Base-by-base conservation (phyloP, 305 asterid species). In the Solanum hybrid region DNA sequence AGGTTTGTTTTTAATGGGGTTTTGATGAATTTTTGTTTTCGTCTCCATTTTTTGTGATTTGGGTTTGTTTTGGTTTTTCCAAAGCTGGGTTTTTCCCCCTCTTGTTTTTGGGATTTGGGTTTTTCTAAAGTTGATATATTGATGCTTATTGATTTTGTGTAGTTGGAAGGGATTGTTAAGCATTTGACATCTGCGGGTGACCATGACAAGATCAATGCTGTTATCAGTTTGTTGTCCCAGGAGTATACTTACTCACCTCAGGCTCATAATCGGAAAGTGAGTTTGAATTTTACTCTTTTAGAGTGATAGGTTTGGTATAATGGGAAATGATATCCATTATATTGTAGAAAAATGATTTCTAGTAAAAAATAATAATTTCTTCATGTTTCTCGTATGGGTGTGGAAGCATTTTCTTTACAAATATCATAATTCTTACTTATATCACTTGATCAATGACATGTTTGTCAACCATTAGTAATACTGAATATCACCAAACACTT, bases 151-250 rank as follows among this genome's bases (percentile, higher is more conserved):
- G 11, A 26, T 75, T 69, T 87, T 51, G 88, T 95, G 92, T 92
- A 97, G 99, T 96, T 96, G 95, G 99, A 97, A 94, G 99, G 99
- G 91, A 95, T 96, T 91, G 97, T 97, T 93, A 96, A 97, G 93
- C 99, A 97, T 89, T 93, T 96, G 92, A 91, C 97, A 88, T 71
- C 67, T 89, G 93, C 95, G 5, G 95, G 96, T 74, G 98, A 97
- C 90, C 98, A 95, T 34, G 98, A 96, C 35, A 97, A 94, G 94
- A 95, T 97, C 92, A 93, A 93, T 89, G 96, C 97, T 8, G 96
- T 95, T 90, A 94, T 97, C 93, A 94, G 95, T 93, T 92, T 95
- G 93, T 92, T 97, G 96, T 93, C 95, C 83, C 92, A 93, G 89
- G 99, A 97, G 76, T 97, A 93, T 82, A 94, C 99, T 22, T 90